Percentiles rank a stretch among this genome's conserved stretches.
These are phyloP conservation scores for Mortierella claussenii DNA, from an alignment of 192 early-diverging fungal genomes.

Conservation along the genomic window DNA sequence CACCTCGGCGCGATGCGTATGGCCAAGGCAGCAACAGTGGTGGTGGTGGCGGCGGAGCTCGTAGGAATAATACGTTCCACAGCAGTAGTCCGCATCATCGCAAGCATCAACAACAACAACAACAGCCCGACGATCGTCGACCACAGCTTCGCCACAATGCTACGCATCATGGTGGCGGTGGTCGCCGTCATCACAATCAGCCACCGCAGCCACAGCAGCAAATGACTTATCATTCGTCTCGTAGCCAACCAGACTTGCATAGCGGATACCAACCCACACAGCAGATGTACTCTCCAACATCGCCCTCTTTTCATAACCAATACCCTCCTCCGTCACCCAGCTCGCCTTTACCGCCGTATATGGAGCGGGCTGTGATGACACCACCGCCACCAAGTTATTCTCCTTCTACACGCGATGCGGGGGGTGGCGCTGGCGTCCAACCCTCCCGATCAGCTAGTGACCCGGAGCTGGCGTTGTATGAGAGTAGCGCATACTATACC, in stretches of 20 bases:
- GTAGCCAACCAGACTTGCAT: constrained; percentile 28
- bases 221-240: constrained; percentile 30
- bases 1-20: too few species aligned
- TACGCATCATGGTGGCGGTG: constrained; percentile 9
- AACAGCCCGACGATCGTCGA: constrained; percentile 3
- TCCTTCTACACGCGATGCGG: neutral
- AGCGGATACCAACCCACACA: constrained; percentile 21
- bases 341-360: constrained; percentile 35
- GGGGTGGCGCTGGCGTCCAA: constrained; percentile 4
- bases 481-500: constrained; percentile 37
- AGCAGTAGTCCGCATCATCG: constrained; percentile 7
- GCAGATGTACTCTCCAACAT: constrained; percentile 44
- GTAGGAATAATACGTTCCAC: constrained; percentile 43
- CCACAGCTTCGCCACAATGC: constrained; percentile 25
- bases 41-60: constrained; percentile 15
- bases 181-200: constrained; percentile 8
- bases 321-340: constrained; percentile 35
- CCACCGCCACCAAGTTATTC: constrained; percentile 40
- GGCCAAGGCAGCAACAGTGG: too few species aligned
- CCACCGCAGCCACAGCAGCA: constrained; percentile 27
- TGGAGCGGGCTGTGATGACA: constrained; percentile 29
- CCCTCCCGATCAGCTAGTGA: constrained; percentile 16
- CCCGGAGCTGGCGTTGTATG: constrained; percentile 42
- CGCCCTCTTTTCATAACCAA: constrained; percentile 33
- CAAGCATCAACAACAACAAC: constrained; percentile 17